phyloP scores from a whole-genome alignment of 805 yeast genomes.

The Sugiyamaella valdiviana region DNA sequence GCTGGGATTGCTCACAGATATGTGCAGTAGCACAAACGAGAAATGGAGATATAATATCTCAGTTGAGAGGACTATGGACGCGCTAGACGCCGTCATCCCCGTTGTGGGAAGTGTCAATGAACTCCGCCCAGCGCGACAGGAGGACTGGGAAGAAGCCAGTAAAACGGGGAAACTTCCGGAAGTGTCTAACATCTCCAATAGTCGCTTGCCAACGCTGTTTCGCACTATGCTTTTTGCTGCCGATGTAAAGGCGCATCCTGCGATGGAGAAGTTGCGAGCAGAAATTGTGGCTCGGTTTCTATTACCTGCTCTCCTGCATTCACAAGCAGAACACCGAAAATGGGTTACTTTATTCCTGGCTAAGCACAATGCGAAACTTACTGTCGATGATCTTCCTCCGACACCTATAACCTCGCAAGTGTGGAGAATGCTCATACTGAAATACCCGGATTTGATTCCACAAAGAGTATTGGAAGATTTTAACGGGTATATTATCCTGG shows the following conservation, averaged over 20 bases:
- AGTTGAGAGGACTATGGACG: neutral
- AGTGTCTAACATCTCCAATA: neutral
- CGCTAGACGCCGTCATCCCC: neutral
- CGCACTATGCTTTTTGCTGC: neutral
- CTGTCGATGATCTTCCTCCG: neutral
- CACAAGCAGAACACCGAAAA: neutral
- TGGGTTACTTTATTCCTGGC: neutral
- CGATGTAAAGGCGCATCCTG: neutral
- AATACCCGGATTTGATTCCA: neutral
- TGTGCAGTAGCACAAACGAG: neutral
- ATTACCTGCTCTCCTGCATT: neutral
- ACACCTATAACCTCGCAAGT: neutral
- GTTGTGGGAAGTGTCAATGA: slow-evolving; percentile 1
- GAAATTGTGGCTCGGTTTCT: neutral
- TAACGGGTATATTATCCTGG: neutral
- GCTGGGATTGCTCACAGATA: neutral
- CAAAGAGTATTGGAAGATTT: neutral
- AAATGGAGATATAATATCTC: neutral
- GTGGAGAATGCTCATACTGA: neutral
- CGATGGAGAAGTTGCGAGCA: neutral
- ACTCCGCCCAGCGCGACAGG: neutral
- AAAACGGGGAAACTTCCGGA: neutral
- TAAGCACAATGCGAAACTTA: neutral
- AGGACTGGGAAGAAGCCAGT: neutral
- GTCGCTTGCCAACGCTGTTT: neutral